These are phyloP conservation scores for Beauveria sp. DNA, from an alignment of 2,329 filamentous ascomycete genomes.

Conservation along the genomic window DNA sequence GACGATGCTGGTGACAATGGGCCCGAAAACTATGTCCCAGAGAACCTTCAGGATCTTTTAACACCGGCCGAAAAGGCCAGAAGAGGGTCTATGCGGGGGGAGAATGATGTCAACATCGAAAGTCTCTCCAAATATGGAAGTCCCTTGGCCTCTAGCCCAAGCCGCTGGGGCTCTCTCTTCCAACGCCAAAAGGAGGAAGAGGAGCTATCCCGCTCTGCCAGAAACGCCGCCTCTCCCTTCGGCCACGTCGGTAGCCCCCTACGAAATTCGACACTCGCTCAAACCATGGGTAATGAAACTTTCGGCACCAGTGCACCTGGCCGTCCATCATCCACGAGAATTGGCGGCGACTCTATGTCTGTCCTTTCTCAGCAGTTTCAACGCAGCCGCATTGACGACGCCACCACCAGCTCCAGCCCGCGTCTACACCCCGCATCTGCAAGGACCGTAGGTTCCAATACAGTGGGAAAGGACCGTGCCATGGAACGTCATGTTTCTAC, in stretches of 20 bases:
- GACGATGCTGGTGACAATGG: slow-evolving; percentile 51
- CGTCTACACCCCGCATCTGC: slow-evolving; percentile 43
- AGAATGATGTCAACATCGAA: slow-evolving; percentile 42
- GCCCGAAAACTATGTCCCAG: slow-evolving; percentile 60
- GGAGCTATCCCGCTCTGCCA: slow-evolving; percentile 31
- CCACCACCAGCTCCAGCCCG: slow-evolving; percentile 36
- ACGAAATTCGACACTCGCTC: slow-evolving; percentile 54
- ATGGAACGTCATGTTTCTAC: slow-evolving; percentile 54
- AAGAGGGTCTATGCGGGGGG: slow-evolving; percentile 50
- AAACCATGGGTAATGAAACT: slow-evolving; percentile 44
- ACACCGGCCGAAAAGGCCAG: slow-evolving; percentile 61
- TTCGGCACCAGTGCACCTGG: slow-evolving; percentile 29
- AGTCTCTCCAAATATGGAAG: slow-evolving; percentile 53
- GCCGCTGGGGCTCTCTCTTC: slow-evolving; percentile 54
- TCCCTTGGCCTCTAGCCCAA: slow-evolving; percentile 51
- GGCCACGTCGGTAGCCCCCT: slow-evolving; percentile 60
- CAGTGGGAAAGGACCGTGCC: slow-evolving; percentile 34
- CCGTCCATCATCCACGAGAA: slow-evolving; percentile 31
- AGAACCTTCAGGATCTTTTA: slow-evolving; percentile 56
- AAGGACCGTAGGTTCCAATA: slow-evolving; percentile 31
- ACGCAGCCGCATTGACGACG: slow-evolving; percentile 47
- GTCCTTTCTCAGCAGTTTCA: slow-evolving; percentile 56
- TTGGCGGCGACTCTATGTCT: slow-evolving; percentile 46
- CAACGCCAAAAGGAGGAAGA: slow-evolving; percentile 54
- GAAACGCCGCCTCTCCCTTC: slow-evolving; percentile 44